Evolutionary conservation across 1,139 yeast genomes (phyloP), one percentile per base, ranked within the genome.

Genomic region (Candida pseudoviswanathii): DNA sequence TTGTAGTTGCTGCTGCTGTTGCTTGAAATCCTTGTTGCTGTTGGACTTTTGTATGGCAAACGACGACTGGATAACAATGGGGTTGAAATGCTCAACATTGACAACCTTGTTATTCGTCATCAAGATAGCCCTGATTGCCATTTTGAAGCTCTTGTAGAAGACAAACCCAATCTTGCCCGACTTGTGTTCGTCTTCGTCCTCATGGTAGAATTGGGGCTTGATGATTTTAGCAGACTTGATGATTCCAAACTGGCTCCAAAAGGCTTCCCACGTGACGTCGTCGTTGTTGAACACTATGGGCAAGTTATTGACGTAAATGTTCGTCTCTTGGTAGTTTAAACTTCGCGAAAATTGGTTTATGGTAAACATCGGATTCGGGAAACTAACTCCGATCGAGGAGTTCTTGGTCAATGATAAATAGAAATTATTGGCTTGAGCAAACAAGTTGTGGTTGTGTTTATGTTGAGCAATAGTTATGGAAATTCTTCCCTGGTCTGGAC

Each of bases 271-370:
- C 24, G 66, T 55, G 7, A 52, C 54, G 58, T 75, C 79, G 52
- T 74, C 60, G 53, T 74, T 72, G 29, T 70, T 72, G 47, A 78
- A 74, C 5, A 69, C 54, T 4, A 70, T 58, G 0, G 86, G 78
- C 36, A 83, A 65, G 56, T 81, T 80, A 51, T 77, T 80, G 22
- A 83, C 81, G 58, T 82, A 83, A 41, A 83, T 69, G 58, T 83
- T 83, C 2, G 86, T 80, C 57, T 81, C 86, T 61, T 83, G 88
- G 56, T 70, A 74, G 55, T 75, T 74, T 55, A 43, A 55, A 55
- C 49, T 61, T 58, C 46, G 61, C 47, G 49, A 66, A 64, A 44
- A 58, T 41, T 43, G 51, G 44, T 50, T 50, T 24, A 53, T 48
- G 2, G 49, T 47, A 22, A 47, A 52, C 26, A 55, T 48, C 8